Evolutionary conservation across 164 flowering plant genomes (phyloP).

Genomic region (Magnolia changhungtana): DNA sequence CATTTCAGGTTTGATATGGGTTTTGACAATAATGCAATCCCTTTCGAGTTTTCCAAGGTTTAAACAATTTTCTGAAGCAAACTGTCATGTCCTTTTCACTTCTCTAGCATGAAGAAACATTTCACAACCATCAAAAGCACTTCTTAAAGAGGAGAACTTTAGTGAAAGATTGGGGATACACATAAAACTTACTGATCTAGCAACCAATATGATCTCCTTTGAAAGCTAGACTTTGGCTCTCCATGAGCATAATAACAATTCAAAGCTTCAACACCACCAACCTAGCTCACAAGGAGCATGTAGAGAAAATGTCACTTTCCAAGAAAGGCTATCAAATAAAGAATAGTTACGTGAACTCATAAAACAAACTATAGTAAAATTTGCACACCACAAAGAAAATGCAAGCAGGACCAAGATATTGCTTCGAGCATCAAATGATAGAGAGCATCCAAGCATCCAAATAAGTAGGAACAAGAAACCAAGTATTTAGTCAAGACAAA

Average conservation of each 20-base stretch:
- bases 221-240: conserved; percentile 71
- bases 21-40: too few relatives aligned
- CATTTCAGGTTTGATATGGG: too few relatives aligned
- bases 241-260: conserved; percentile 98
- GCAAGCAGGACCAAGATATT: too few relatives aligned
- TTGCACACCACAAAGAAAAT: not conserved
- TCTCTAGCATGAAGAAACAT: not conserved
- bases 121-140: not conserved
- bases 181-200: conserved; percentile 73
- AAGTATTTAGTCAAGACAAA: too few relatives aligned
- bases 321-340: conserved; percentile 5
- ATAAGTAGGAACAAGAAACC: too few relatives aligned
- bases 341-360: not conserved
- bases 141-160: not conserved
- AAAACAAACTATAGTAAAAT: not conserved
- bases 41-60: too few relatives aligned
- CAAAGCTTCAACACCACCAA: conserved; percentile 79
- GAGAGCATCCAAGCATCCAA: too few relatives aligned
- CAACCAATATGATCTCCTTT: conserved; percentile 96
- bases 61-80: not conserved
- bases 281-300: conserved; percentile 43
- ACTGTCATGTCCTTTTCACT: not conserved
- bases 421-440: too few relatives aligned
- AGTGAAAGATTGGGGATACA: not conserved
- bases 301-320: conserved; percentile 8